Conservation (phyloP, 2,329 filamentous ascomycete species). For the Cercospora nicotianae region DNA sequence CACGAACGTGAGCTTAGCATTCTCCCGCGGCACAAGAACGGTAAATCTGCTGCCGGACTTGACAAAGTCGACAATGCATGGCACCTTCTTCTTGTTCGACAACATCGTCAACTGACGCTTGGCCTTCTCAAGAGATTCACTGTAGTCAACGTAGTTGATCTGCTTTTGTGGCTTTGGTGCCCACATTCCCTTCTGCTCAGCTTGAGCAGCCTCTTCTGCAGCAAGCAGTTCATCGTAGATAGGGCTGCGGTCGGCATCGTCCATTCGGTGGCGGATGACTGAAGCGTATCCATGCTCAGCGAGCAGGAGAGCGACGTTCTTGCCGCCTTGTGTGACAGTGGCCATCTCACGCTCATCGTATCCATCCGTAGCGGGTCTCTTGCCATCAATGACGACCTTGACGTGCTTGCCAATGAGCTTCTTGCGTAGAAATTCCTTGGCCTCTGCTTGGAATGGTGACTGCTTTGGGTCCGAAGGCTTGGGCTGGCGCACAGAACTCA, state of each 20-base stretch:
- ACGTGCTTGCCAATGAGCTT: conserved; percentile 95
- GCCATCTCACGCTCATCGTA: conserved; percentile 95
- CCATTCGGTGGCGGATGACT: conserved; percentile 90
- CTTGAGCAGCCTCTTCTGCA: conserved; percentile 78
- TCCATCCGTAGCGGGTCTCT: conserved; percentile 82
- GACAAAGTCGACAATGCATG: conserved; percentile 93
- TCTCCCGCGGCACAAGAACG: conserved; percentile 85
- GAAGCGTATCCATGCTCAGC: conserved; percentile 94
- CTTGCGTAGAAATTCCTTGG: conserved; percentile 94
- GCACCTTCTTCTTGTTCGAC: conserved; percentile 87
- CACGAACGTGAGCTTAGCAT: conserved; percentile 91
- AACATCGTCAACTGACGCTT: conserved; percentile 89
- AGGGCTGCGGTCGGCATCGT: conserved; percentile 88
- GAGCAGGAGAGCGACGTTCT: conserved; percentile 79
- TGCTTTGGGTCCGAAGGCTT: conserved; percentile 84
- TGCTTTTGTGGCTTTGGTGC: conserved; percentile 80
- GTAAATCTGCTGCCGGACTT: conserved; percentile 96
- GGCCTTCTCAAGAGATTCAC: conserved; percentile 88
- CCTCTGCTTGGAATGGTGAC: conserved; percentile 83
- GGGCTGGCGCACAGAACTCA: conserved; percentile 93
- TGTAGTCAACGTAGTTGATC: conserved; percentile 84
- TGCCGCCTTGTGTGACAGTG: conserved; percentile 77
- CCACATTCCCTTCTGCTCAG: conserved; percentile 93
- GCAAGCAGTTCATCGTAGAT: conserved; percentile 88
- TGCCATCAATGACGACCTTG: conserved; percentile 82